These are phyloP conservation scores for Nephelium lappaceum DNA, from an alignment of 345 rosid species.

Conservation along the genomic window DNA sequence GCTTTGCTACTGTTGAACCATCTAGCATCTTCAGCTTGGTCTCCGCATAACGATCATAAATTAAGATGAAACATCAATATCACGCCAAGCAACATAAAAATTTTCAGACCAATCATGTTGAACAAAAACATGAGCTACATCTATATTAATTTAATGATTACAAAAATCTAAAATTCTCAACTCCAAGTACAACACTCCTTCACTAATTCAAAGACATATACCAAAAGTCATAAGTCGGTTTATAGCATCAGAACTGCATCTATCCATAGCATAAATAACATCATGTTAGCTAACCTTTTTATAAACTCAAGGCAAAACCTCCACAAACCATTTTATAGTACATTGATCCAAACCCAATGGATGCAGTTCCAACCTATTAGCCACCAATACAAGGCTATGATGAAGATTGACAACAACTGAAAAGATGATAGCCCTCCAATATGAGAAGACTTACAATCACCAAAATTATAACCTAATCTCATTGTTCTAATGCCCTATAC, in stretches of 20 bases:
- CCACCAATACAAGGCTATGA: not conserved
- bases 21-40: not conserved
- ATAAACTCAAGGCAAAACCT: not conserved
- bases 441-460: not conserved
- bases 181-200: not conserved
- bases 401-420: not conserved
- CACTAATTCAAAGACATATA: not conserved
- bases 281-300: not conserved
- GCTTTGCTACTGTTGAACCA: not conserved
- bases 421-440: not conserved
- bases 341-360: not conserved
- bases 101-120: not conserved
- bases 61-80: not conserved
- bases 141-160: too few relatives aligned
- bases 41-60: not conserved
- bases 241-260: not conserved
- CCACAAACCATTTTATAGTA: not conserved
- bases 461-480: not conserved
- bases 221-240: not conserved
- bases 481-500: not conserved
- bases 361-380: not conserved
- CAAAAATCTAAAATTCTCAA: not conserved
- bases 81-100: not conserved
- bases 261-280: not conserved
- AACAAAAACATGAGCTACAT: too few relatives aligned